Evolutionary conservation across 1,284 basidiomycete genomes (phyloP).

Genomic region (Moesziomyces parantarcticus): DNA sequence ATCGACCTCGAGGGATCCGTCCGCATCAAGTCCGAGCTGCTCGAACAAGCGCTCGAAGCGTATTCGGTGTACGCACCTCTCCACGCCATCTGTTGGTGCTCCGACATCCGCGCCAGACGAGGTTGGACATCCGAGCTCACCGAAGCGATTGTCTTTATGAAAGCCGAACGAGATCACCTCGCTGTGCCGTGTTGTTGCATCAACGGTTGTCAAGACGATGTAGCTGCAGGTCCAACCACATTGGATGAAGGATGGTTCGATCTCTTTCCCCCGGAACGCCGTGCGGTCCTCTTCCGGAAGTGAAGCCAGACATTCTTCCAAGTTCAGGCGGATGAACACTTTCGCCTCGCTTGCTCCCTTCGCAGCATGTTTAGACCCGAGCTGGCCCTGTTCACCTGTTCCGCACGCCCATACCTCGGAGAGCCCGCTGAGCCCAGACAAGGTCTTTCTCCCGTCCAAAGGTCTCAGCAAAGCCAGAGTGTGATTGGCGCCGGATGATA

Average conservation of each 20-base stretch:
- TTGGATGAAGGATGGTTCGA: constrained; percentile 1
- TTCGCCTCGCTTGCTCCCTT: not conserved
- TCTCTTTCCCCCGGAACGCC: constrained; percentile 4
- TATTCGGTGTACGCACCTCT: constrained; percentile 16
- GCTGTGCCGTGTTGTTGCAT: constrained; percentile 3
- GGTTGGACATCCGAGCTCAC: constrained; percentile 28
- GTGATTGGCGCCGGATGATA: constrained; percentile 47
- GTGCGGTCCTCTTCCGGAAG: not conserved
- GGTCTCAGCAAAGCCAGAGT: constrained; percentile 29
- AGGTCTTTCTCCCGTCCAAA: not conserved
- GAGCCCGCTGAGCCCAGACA: not conserved
- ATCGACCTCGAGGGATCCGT: constrained; percentile 6
- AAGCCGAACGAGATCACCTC: constrained; percentile 35
- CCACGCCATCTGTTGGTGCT: not conserved
- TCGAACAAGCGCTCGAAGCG: constrained; percentile 18
- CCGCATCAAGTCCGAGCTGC: constrained; percentile 8
- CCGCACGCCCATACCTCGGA: constrained; percentile 31
- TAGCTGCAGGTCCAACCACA: constrained; percentile 51
- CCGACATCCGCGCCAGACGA: not conserved
- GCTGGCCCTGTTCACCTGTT: constrained; percentile 29
- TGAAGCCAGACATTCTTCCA: constrained; percentile 1
- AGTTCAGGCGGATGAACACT: constrained; percentile 23
- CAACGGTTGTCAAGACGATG: constrained; percentile 10
- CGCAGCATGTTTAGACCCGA: constrained; percentile 11
- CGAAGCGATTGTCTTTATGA: constrained; percentile 31